Evolutionary conservation across 768 basidiomycete species (phyloP).

Genomic region (Amanita rubescens): DNA sequence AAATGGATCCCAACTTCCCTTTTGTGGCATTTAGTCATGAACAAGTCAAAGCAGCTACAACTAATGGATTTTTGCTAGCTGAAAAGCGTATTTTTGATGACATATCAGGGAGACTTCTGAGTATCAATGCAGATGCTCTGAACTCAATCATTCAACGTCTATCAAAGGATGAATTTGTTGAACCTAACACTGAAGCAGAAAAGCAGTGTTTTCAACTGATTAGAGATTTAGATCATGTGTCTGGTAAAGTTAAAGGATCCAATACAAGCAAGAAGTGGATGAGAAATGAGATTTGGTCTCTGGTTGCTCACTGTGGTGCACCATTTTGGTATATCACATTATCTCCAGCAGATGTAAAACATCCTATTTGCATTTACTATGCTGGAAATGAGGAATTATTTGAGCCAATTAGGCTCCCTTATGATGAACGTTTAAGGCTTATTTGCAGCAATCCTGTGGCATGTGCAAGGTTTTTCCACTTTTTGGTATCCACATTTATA

Average conservation of each 20-base stretch:
- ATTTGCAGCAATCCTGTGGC: conserved; percentile 22
- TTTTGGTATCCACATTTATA: conserved; percentile 17
- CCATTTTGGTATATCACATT: too few relatives aligned
- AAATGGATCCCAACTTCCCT: too few relatives aligned
- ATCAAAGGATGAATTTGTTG: too few relatives aligned
- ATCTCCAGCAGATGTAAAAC: too few relatives aligned
- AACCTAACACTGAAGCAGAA: too few relatives aligned
- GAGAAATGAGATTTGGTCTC: too few relatives aligned
- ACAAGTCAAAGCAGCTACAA: too few relatives aligned
- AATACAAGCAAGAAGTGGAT: too few relatives aligned
- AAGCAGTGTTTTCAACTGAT: conserved; percentile 13
- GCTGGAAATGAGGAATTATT: conserved; percentile 16
- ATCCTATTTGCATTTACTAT: conserved; percentile 26
- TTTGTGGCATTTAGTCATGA: too few relatives aligned
- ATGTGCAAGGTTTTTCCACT: conserved; percentile 21
- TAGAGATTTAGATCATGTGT: conserved; percentile 15
- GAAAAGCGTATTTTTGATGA: conserved; percentile 13
- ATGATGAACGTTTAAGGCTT: conserved; percentile 7
- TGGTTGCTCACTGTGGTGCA: too few relatives aligned
- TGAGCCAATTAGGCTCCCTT: background rate
- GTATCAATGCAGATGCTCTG: conserved; percentile 10
- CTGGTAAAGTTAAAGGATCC: too few relatives aligned
- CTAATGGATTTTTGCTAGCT: conserved; percentile 15
- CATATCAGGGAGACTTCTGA: conserved; percentile 10
- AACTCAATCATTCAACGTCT: conserved; percentile 11